Percentiles rank a stretch among this genome's conserved stretches.
Evolutionary conservation across 176 grass and related monocot genomes (phyloP).

Genomic region (Pontederia paniculata): DNA sequence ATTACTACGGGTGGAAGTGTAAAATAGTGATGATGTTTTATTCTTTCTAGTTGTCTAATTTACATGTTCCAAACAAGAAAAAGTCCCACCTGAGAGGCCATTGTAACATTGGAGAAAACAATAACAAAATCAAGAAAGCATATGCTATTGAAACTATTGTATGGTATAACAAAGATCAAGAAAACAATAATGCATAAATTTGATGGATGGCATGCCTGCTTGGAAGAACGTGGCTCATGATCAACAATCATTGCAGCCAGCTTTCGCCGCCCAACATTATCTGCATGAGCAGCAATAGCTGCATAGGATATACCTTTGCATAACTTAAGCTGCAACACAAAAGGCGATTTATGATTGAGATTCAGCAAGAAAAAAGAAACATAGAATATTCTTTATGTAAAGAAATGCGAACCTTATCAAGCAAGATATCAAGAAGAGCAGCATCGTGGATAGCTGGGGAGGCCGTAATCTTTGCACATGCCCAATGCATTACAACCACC

Average conservation of each 20-base stretch:
- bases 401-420: slow-evolving; percentile 66
- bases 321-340: slow-evolving; percentile 63
- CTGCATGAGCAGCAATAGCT: slow-evolving; percentile 93
- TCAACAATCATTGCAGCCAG: slow-evolving; percentile 88
- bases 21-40: too few species aligned
- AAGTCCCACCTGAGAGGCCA: too few species aligned
- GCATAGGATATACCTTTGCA: slow-evolving; percentile 99
- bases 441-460: slow-evolving; percentile 69
- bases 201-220: slow-evolving; percentile 49
- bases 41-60: too few species aligned
- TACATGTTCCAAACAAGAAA: too few species aligned
- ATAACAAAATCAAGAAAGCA: too few species aligned
- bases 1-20: too few species aligned
- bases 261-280: slow-evolving; percentile 64
- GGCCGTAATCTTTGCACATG: slow-evolving; percentile 86
- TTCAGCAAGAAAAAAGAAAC: neutral
- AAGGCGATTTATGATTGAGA: slow-evolving; percentile 21
- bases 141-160: too few species aligned
- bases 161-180: too few species aligned
- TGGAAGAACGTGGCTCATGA: slow-evolving; percentile 77
- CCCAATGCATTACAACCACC: slow-evolving; percentile 99
- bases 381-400: neutral
- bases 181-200: too few species aligned
- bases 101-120: too few species aligned
- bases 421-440: slow-evolving; percentile 70